A percentile compares a stretch with the other conserved stretches of the same genome.
These are phyloP conservation scores for Penicillium samsonianum DNA, from an alignment of 495 filamentous ascomycete genomes.

Conservation along the genomic window DNA sequence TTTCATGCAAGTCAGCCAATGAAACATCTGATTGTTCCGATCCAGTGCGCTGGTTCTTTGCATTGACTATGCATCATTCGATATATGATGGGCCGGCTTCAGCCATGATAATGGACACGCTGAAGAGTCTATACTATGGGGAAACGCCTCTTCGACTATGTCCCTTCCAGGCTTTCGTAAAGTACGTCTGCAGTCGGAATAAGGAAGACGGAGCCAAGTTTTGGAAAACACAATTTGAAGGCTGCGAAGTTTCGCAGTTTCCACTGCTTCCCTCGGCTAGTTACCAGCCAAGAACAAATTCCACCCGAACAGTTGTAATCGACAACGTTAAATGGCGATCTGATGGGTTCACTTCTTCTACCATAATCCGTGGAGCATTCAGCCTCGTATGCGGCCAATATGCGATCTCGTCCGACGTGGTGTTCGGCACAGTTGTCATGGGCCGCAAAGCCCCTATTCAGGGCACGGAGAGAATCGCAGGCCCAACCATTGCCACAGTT, in stretches of 20 bases:
- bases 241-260: not conserved
- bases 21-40: not conserved
- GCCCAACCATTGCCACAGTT: slow-evolving; percentile 10
- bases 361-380: not conserved
- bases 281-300: not conserved
- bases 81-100: not conserved
- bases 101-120: not conserved
- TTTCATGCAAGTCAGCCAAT: not conserved
- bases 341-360: not conserved
- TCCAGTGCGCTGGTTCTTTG: not conserved
- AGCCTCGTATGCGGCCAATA: not conserved
- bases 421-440: not conserved
- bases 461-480: not conserved
- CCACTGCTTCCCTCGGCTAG: not conserved
- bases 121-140: not conserved
- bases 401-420: not conserved
- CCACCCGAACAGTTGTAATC: not conserved
- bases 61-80: not conserved
- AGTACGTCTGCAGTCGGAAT: not conserved
- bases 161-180: not conserved
- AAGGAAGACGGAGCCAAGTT: not conserved
- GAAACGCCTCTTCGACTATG: not conserved
- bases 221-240: not conserved
- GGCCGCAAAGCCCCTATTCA: not conserved
- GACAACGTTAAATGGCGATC: not conserved